Conservation (phyloP, 208 protist genomes). For the Trypanosoma avium region DNA sequence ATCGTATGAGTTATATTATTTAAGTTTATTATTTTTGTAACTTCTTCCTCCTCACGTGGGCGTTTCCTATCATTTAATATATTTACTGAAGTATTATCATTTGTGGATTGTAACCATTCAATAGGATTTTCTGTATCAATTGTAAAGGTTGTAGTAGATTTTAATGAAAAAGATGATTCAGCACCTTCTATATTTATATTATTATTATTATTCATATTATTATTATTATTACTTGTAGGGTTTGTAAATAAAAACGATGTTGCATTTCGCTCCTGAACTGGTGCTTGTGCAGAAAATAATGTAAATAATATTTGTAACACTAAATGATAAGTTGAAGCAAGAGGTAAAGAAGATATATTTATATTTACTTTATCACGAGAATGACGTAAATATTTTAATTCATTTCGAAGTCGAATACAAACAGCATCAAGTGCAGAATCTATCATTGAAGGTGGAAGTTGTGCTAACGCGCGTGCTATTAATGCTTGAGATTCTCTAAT, state of each 20-base stretch:
- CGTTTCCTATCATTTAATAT: conserved; percentile 28
- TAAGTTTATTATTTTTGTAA: background rate
- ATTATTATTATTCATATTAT: too few relatives aligned
- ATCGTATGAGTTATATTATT: conserved; percentile 1
- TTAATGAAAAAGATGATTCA: too few relatives aligned
- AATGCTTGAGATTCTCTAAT: conserved; percentile 63
- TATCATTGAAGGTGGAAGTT: conserved; percentile 46
- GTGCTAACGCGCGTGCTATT: conserved; percentile 63
- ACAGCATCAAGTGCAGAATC: conserved; percentile 63
- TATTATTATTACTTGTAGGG: too few relatives aligned
- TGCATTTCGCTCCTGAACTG: conserved; percentile 38
- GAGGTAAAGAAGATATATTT: background rate
- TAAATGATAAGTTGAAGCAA: conserved; percentile 59
- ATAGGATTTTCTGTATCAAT: conserved; percentile 71
- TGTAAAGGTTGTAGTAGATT: conserved; percentile 29
- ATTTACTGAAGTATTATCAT: conserved; percentile 22
- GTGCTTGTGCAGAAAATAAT: conserved; percentile 59
- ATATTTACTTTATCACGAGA: background rate
- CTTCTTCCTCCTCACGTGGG: conserved; percentile 6
- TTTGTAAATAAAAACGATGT: conserved; percentile 12
- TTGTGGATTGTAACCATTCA: conserved; percentile 42
- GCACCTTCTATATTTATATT: too few relatives aligned
- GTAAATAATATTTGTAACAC: conserved; percentile 72
- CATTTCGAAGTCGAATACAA: conserved; percentile 8
- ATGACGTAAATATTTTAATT: too few relatives aligned